These are phyloP conservation scores for Sechiopsis laciniata DNA, from an alignment of 306 rosid species.

Conservation along the genomic window DNA sequence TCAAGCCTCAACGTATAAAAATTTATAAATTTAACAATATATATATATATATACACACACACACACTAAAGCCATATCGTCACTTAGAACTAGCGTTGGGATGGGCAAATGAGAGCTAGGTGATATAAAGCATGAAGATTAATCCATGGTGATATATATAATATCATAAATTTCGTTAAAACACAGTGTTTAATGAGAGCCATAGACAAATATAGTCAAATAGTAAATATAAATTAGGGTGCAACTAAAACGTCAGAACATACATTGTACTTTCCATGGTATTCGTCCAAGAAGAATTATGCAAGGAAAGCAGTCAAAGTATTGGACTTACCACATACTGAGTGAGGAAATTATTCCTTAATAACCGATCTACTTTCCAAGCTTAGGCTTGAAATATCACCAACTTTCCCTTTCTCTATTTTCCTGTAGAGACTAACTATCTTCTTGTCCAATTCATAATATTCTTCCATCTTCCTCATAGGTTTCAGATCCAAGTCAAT, in stretches of 20 bases:
- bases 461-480: slow-evolving; percentile 74
- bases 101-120: not conserved
- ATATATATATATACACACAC: no score
- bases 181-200: not conserved
- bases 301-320: slow-evolving; percentile 10
- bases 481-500: slow-evolving; percentile 87
- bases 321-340: slow-evolving; percentile 29
- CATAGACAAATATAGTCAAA: not conserved
- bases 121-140: not conserved
- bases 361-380: slow-evolving; percentile 29
- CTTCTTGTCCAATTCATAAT: slow-evolving; percentile 78
- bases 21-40: not conserved
- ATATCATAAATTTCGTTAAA: not conserved
- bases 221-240: not conserved
- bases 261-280: not conserved
- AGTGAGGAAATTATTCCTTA: slow-evolving; percentile 28
- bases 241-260: not conserved
- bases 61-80: not conserved
- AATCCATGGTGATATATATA: no score
- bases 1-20: not conserved
- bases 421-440: slow-evolving; percentile 63
- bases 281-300: not conserved
- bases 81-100: not conserved
- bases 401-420: slow-evolving; percentile 45
- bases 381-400: slow-evolving; percentile 29